Base-by-base conservation (phyloP, 208 protist genomes). In the Leishmania braziliensis region DNA sequence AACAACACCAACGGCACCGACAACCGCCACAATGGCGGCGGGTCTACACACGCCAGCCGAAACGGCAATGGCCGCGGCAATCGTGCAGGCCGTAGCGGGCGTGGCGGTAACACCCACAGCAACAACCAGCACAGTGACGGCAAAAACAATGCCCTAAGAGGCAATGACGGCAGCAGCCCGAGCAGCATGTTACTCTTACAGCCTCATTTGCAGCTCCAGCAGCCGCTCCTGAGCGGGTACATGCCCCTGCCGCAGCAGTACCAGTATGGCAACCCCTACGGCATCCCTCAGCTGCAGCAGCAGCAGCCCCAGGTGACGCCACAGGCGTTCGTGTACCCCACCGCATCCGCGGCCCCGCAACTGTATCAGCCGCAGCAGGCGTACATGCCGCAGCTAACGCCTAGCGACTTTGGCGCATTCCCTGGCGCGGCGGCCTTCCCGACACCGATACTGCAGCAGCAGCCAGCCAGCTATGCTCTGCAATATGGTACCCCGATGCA, bases 71-170 rank as follows among this genome's bases (percentile, higher is more conserved):
- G 53, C 71, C 73, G 68, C 74, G 63, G 74, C 75, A 63, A 71
- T 48, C 54, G 78, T 66, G 72, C 33, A n/a, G 69, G 79, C 36
- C n/a, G 75, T 48, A 33, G 75, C 66, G 54, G 75, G 9, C 62
- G 51, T 65, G 71, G 75, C 10, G 77, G 82, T 9, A 85, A 85
- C 65, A 73, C 66, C 51, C 56, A 78, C 29, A 18, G 36, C 33
- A 36, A 77, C 56, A 75, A 77, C 6, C 76, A 82, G n/a, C 79
- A 74, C 80, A 56, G 29, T 72, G 71, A 79, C 82, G 50, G 46
- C 68, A 66, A 77, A 75, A 86, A 43, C 81, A 87, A 75, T 80
- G 77, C 50, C 84, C 78, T 23, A 78, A 73, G 29, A 72, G 63
- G 18, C 66, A 72, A n/a, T 65, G 58, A 79, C 10, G 77, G 85